These are phyloP conservation scores for Cryoendolithus antarcticus DNA, from an alignment of 2,329 filamentous ascomycete species.

Conservation along the genomic window DNA sequence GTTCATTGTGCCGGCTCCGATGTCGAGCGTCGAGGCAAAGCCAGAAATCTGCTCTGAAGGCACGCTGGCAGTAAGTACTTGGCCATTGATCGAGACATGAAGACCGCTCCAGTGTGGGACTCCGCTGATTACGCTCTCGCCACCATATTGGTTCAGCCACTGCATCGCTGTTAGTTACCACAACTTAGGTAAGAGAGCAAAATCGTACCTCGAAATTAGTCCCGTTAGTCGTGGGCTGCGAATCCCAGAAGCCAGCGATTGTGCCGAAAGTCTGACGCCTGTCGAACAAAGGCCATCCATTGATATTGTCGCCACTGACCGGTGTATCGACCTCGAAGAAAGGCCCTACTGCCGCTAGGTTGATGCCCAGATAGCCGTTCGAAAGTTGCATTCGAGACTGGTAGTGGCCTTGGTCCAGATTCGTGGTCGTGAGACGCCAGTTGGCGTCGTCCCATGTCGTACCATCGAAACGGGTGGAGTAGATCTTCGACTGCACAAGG, in stretches of 20 bases:
- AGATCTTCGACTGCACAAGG: conserved; percentile 18
- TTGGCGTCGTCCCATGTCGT: conserved; percentile 48
- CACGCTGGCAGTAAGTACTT: conserved; percentile 49
- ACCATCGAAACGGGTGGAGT: conserved; percentile 38
- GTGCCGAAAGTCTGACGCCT: conserved; percentile 54
- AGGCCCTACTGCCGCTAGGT: conserved; percentile 47
- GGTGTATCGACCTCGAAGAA: conserved; percentile 49
- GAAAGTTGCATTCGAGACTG: conserved; percentile 48
- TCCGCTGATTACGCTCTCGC: conserved; percentile 58
- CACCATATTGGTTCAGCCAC: conserved; percentile 57
- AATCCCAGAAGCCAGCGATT: conserved; percentile 54
- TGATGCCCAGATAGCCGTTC: conserved; percentile 55
- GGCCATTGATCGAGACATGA: conserved; percentile 42
- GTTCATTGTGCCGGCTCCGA: conserved; percentile 47
- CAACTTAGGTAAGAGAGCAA: too few species aligned
- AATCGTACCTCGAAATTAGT: conserved; percentile 43
- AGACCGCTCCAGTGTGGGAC: conserved; percentile 57
- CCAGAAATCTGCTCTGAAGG: conserved; percentile 45
- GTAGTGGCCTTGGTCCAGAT: conserved; percentile 45
- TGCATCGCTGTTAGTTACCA: too few species aligned
- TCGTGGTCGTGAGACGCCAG: conserved; percentile 43
- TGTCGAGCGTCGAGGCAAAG: conserved; percentile 50
- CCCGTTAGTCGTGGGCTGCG: conserved; percentile 44
- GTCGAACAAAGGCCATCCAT: conserved; percentile 55
- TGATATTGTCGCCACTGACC: conserved; percentile 41